These are phyloP conservation scores for Pyronema domesticum DNA, from an alignment of 495 filamentous ascomycete genomes.

Conservation along the genomic window DNA sequence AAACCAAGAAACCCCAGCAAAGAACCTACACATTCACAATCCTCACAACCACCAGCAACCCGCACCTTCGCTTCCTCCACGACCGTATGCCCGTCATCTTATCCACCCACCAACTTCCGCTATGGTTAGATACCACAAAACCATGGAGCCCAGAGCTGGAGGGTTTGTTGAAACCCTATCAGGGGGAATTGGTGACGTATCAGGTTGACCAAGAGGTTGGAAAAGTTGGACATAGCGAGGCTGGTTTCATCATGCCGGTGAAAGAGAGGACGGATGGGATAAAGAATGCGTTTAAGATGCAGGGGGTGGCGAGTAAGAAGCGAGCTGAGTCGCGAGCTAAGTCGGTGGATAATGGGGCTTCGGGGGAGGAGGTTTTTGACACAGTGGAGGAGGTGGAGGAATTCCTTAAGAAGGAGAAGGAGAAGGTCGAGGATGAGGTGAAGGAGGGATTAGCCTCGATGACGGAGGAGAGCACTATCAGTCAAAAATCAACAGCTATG, in stretches of 20 bases:
- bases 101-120: conserved; percentile 51
- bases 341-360: conserved; percentile 12
- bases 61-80: conserved; percentile 67
- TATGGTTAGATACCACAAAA: conserved; percentile 54
- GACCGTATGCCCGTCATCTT: conserved; percentile 92
- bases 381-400: conserved; percentile 46
- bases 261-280: conserved; percentile 81
- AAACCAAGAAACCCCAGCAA: no score
- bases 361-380: conserved; percentile 73
- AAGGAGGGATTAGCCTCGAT: neutral
- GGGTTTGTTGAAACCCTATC: conserved; percentile 52
- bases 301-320: neutral
- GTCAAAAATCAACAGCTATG: conserved; percentile 1
- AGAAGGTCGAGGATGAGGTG: conserved; percentile 14
- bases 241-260: conserved; percentile 64
- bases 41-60: conserved; percentile 72
- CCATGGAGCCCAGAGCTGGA: conserved; percentile 71
- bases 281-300: conserved; percentile 66
- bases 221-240: conserved; percentile 86
- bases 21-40: conserved; percentile 78
- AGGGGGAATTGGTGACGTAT: conserved; percentile 68
- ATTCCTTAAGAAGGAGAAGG: conserved; percentile 10
- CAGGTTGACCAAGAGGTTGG: conserved; percentile 76
- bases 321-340: conserved; percentile 27
- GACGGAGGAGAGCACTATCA: neutral